These are phyloP conservation scores for Penicillium verrucosum DNA, from an alignment of 2,329 filamentous ascomycete species.

Conservation along the genomic window DNA sequence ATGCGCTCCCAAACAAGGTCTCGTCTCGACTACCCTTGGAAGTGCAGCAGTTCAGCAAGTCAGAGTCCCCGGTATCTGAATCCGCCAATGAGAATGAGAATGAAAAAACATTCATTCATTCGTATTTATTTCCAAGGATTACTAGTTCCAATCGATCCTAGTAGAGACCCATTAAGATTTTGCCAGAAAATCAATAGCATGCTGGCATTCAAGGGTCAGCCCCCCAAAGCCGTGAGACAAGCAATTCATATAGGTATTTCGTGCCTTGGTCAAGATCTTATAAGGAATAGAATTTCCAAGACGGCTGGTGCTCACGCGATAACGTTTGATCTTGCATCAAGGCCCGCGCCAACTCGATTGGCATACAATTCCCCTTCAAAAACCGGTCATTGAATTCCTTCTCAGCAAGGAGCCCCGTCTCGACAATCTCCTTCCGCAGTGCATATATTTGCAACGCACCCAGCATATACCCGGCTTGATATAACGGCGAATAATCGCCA, in stretches of 20 bases:
- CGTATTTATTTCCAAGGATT: not conserved
- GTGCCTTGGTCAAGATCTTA: not conserved
- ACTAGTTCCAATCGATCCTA: no score
- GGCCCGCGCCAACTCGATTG: constrained; percentile 38
- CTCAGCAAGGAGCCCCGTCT: constrained; percentile 41
- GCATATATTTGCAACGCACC: constrained; percentile 56
- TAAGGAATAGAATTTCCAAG: constrained; percentile 50
- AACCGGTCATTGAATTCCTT: constrained; percentile 55
- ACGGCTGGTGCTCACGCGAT: constrained; percentile 43
- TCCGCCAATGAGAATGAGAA: not conserved
- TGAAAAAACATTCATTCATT: no score
- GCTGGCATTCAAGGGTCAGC: not conserved
- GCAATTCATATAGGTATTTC: not conserved
- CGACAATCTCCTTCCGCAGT: constrained; percentile 51
- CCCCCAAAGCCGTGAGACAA: not conserved
- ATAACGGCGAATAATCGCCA: constrained; percentile 43
- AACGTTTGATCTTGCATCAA: constrained; percentile 46
- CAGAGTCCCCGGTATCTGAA: not conserved
- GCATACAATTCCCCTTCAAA: constrained; percentile 49
- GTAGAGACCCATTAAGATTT: not conserved
- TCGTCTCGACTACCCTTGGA: not conserved
- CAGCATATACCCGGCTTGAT: constrained; percentile 60
- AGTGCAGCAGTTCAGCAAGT: not conserved
- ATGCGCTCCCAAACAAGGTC: no score
- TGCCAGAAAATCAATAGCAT: not conserved